These are phyloP conservation scores for Candida buenavistaensis DNA, from an alignment of 1,139 yeast species.

Conservation along the genomic window DNA sequence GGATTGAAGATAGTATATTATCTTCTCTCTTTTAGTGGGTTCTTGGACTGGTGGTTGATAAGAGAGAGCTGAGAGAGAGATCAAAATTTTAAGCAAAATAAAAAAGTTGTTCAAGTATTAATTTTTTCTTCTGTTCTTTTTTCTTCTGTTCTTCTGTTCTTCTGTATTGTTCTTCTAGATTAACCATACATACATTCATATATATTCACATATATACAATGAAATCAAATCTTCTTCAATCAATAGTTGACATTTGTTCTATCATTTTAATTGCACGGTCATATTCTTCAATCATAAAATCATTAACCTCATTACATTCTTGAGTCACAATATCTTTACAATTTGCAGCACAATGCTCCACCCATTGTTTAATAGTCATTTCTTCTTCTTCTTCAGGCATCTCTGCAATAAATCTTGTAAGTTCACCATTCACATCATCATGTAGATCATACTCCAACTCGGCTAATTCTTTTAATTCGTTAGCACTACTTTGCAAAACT, in stretches of 20 bases:
- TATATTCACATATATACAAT: too few relatives aligned
- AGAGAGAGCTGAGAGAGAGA: too few relatives aligned
- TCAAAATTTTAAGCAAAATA: too few relatives aligned
- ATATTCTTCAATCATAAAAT: slow-evolving; percentile 42
- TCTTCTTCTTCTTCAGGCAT: slow-evolving; percentile 71
- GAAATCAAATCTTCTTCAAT: neutral
- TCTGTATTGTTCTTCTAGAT: too few relatives aligned
- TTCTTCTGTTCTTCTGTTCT: too few relatives aligned
- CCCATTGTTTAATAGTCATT: slow-evolving; percentile 74
- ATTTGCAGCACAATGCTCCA: slow-evolving; percentile 48
- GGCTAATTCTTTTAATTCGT: slow-evolving; percentile 28
- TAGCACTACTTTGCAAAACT: slow-evolving; percentile 40
- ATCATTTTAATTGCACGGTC: slow-evolving; percentile 32
- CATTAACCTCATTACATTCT: slow-evolving; percentile 46
- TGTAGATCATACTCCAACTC: slow-evolving; percentile 32
- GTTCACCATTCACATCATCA: slow-evolving; percentile 63
- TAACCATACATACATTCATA: too few relatives aligned
- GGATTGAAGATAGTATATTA: too few relatives aligned
- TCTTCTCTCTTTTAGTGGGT: too few relatives aligned
- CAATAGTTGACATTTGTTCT: slow-evolving; percentile 8
- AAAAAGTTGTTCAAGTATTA: too few relatives aligned
- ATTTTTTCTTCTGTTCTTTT: too few relatives aligned
- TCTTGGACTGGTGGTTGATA: too few relatives aligned
- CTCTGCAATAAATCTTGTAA: slow-evolving; percentile 61
- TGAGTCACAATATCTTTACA: slow-evolving; percentile 40